phyloP scores from a whole-genome alignment of 371 early-diverging fungal genomes.

The Chytridiales sp. region DNA sequence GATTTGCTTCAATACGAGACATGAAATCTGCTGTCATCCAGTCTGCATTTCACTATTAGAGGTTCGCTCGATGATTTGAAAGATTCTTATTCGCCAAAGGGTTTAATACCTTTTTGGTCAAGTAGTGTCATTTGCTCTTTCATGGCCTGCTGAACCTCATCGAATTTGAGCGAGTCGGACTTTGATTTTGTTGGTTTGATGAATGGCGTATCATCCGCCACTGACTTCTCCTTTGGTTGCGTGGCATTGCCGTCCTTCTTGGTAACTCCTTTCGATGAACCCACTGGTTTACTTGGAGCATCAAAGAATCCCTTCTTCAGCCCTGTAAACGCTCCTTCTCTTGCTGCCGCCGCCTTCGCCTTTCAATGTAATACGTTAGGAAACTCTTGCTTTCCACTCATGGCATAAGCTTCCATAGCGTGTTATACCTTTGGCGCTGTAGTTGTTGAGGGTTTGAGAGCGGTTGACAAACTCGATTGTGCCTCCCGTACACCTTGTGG shows the following conservation, averaged over 20 bases:
- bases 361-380: not conserved
- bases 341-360: not conserved
- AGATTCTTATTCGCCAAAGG: no score
- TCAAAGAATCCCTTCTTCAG: conserved; percentile 36
- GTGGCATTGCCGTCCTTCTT: not conserved
- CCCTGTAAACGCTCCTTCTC: conserved; percentile 25
- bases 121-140: conserved; percentile 14
- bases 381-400: not conserved
- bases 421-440: not conserved
- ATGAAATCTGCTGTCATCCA: conserved; percentile 38
- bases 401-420: not conserved
- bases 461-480: not conserved
- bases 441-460: not conserved
- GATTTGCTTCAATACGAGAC: conserved; percentile 19
- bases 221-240: not conserved
- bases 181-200: conserved; percentile 23
- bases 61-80: not conserved
- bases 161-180: conserved; percentile 18
- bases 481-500: not conserved
- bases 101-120: conserved; percentile 19
- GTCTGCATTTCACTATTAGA: conserved; percentile 20
- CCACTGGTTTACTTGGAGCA: not conserved
- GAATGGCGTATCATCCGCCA: not conserved
- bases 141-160: conserved; percentile 41
- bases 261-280: no score